A percentile compares a stretch with the other conserved stretches of the same genome.
These are phyloP conservation scores for Wickerhamomyces canadensis DNA, from an alignment of 805 yeast species.

Conservation along the genomic window DNA sequence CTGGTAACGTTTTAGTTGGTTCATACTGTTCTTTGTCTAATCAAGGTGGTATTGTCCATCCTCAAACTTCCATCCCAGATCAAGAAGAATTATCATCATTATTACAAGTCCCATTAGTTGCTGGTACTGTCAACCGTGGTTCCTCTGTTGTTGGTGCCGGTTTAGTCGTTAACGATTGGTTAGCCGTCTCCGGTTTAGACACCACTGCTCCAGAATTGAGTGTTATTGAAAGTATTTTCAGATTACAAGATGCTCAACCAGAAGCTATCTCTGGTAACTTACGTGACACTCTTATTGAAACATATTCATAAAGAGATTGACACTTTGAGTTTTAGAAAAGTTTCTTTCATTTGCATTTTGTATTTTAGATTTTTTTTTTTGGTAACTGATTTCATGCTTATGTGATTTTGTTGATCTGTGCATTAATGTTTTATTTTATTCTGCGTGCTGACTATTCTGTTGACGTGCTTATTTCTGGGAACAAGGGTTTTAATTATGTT, in stretches of 20 bases:
- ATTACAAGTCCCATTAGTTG: slow-evolving; percentile 95
- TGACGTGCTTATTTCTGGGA: too few relatives aligned
- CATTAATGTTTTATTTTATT: neutral
- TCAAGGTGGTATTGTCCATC: slow-evolving; percentile 98
- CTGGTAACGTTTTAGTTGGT: slow-evolving; percentile 96
- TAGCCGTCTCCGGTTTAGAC: slow-evolving; percentile 94
- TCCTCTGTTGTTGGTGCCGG: slow-evolving; percentile 98
- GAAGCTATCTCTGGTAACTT: slow-evolving; percentile 78
- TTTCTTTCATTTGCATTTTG: slow-evolving; percentile 9
- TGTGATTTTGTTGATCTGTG: neutral
- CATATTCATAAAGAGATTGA: slow-evolving; percentile 51
- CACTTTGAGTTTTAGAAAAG: neutral
- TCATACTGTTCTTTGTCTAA: slow-evolving; percentile 91
- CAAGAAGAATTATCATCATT: slow-evolving; percentile 96
- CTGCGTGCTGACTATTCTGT: too few relatives aligned
- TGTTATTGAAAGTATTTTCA: slow-evolving; percentile 93
- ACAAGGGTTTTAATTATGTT: neutral
- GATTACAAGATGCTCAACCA: slow-evolving; percentile 87
- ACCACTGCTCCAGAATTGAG: slow-evolving; percentile 98
- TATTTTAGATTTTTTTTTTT: slow-evolving; percentile 4
- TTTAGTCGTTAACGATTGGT: slow-evolving; percentile 97
- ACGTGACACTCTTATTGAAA: slow-evolving; percentile 89
- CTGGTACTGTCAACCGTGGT: slow-evolving; percentile 98
- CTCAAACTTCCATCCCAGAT: slow-evolving; percentile 94
- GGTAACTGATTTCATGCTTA: neutral